phyloP scores from a whole-genome alignment of 305 asterid genomes.

The Fraxinus xanthoxyloides region DNA sequence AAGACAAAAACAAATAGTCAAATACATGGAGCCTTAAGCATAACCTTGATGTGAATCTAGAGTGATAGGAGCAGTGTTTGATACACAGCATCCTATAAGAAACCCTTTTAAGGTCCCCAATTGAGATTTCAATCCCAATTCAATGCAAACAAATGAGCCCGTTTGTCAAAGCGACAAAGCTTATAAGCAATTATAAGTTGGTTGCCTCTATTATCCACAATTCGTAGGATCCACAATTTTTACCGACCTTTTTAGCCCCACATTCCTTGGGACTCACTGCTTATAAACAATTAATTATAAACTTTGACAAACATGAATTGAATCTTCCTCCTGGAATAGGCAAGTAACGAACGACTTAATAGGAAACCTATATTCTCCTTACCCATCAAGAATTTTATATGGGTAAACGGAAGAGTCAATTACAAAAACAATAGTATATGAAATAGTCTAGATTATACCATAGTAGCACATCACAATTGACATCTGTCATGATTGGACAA shows the following conservation, averaged over 20 bases:
- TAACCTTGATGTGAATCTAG: background rate
- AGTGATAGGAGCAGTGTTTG: background rate
- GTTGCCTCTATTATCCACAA: background rate
- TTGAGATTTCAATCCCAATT: background rate
- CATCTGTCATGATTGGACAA: background rate
- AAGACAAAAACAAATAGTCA: background rate
- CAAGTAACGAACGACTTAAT: background rate
- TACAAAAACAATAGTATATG: constrained; percentile 12
- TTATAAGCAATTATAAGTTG: background rate
- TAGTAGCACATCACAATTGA: constrained; percentile 1
- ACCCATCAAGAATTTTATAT: background rate
- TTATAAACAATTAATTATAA: background rate
- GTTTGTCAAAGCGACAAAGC: background rate
- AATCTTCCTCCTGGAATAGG: background rate
- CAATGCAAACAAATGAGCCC: background rate
- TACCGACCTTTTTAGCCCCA: background rate
- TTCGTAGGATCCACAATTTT: background rate
- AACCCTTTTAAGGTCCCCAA: background rate
- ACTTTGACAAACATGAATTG: background rate
- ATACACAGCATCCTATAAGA: background rate
- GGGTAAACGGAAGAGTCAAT: background rate
- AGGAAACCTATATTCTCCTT: background rate
- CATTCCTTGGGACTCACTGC: background rate
- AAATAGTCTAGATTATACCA: background rate
- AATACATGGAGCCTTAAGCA: background rate